Conservation (phyloP, 345 rosid genomes). For the Populus nigra region DNA sequence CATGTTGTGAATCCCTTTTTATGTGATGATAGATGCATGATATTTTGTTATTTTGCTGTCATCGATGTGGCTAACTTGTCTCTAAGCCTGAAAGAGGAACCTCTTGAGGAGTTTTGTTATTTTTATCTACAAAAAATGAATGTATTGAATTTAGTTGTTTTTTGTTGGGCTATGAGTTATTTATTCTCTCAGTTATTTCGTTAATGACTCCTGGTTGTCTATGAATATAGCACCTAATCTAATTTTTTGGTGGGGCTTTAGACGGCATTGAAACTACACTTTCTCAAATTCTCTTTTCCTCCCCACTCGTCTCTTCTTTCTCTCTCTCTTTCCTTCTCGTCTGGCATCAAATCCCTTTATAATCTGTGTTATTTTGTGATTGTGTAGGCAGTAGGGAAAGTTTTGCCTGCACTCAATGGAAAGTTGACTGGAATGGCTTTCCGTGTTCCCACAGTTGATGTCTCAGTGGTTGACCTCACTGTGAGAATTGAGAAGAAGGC, state of each 20-base stretch:
- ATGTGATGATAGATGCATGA: background rate
- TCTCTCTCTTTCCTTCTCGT: background rate
- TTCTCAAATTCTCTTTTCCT: background rate
- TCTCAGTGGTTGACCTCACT: conserved; percentile 69
- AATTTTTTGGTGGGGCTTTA: background rate
- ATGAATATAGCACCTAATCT: background rate
- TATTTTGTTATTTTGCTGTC: background rate
- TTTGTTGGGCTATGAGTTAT: too few relatives aligned
- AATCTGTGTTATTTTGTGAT: background rate
- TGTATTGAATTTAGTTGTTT: too few relatives aligned
- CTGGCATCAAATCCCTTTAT: background rate
- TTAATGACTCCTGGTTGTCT: too few relatives aligned
- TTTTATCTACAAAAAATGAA: too few relatives aligned
- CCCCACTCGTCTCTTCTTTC: background rate
- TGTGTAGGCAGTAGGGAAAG: conserved; percentile 63
- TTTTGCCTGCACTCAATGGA: conserved; percentile 55
- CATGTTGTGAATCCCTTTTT: too few relatives aligned
- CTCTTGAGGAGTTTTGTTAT: too few relatives aligned
- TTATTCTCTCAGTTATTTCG: too few relatives aligned
- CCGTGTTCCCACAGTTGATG: conserved; percentile 75
- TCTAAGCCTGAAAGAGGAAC: too few relatives aligned
- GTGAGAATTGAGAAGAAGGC: conserved; percentile 63
- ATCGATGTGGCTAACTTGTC: background rate
- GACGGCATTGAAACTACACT: background rate
- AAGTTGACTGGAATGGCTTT: conserved; percentile 71